Percentiles rank a stretch among this genome's conserved stretches.
phyloP scores from a whole-genome alignment of 257 asterid species.

The Cordia subcordata region DNA sequence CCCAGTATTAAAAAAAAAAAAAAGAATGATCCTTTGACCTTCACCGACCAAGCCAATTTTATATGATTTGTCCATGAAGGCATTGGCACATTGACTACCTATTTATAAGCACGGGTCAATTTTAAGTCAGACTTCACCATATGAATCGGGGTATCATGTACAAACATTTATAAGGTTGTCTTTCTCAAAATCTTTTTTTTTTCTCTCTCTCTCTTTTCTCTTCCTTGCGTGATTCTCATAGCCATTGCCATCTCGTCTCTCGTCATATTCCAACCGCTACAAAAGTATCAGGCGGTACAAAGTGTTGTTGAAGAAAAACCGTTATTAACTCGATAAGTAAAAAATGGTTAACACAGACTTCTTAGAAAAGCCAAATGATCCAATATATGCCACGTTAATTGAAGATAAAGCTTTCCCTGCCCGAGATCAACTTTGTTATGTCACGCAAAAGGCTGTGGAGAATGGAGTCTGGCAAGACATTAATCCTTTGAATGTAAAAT shows the following conservation, averaged over 20 bases:
- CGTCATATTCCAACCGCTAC: too few relatives aligned
- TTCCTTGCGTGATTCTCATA: not conserved
- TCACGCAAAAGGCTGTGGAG: slow-evolving; percentile 5
- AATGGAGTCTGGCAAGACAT: slow-evolving; percentile 23
- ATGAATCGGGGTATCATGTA: not conserved
- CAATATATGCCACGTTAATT: not conserved
- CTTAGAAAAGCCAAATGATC: not conserved
- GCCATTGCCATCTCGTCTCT: not conserved
- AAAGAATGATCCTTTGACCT: too few relatives aligned
- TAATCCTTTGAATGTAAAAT: slow-evolving; percentile 14
- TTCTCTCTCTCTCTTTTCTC: too few relatives aligned
- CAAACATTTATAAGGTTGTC: not conserved
- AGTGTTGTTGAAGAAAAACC: too few relatives aligned
- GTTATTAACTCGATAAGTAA: not conserved
- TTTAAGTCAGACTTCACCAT: not conserved
- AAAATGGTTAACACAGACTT: not conserved
- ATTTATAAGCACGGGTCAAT: not conserved
- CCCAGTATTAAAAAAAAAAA: too few relatives aligned
- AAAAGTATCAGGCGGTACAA: too few relatives aligned
- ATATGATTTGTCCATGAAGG: not conserved
- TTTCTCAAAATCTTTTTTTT: not conserved
- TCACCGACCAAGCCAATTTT: too few relatives aligned
- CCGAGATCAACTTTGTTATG: slow-evolving; percentile 11
- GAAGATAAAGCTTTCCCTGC: not conserved
- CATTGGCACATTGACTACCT: not conserved